phyloP scores from a whole-genome alignment of 768 basidiomycete genomes.

The Phlebiopsis flavidoalba region DNA sequence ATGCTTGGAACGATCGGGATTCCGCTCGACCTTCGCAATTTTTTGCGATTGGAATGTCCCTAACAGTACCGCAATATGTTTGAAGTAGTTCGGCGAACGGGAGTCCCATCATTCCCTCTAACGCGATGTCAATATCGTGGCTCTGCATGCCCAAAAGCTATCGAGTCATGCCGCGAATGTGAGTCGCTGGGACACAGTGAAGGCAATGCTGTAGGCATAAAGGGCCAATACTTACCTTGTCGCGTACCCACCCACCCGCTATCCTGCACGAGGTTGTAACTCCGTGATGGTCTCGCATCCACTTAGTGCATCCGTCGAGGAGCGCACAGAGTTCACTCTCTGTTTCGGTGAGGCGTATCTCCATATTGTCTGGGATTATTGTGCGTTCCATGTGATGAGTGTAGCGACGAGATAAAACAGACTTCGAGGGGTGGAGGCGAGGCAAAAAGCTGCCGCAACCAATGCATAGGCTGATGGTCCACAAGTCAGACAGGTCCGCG shows the following conservation, averaged over 20 bases:
- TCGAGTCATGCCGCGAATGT: neutral
- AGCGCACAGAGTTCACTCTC: slow-evolving; percentile 71
- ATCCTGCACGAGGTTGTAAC: slow-evolving; percentile 74
- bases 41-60: slow-evolving; percentile 49
- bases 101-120: slow-evolving; percentile 85
- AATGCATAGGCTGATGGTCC: neutral
- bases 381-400: neutral
- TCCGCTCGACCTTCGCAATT: slow-evolving; percentile 82
- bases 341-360: slow-evolving; percentile 55
- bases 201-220: neutral
- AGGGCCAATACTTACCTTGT: slow-evolving; percentile 65
- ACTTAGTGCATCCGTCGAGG: slow-evolving; percentile 71
- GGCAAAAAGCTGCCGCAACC: neutral
- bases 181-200: neutral
- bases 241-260: slow-evolving; percentile 97
- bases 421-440: neutral
- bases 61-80: slow-evolving; percentile 48
- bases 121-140: slow-evolving; percentile 91
- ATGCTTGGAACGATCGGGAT: slow-evolving; percentile 97
- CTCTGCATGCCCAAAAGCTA: slow-evolving; percentile 79
- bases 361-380: slow-evolving; percentile 23
- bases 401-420: neutral
- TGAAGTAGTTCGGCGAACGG: slow-evolving; percentile 81
- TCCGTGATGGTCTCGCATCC: slow-evolving; percentile 47
- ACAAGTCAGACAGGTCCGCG: neutral